Evolutionary conservation across 805 yeast species (phyloP), one percentile per base, ranked within the genome.

Genomic region (Candida tibetensis): DNA sequence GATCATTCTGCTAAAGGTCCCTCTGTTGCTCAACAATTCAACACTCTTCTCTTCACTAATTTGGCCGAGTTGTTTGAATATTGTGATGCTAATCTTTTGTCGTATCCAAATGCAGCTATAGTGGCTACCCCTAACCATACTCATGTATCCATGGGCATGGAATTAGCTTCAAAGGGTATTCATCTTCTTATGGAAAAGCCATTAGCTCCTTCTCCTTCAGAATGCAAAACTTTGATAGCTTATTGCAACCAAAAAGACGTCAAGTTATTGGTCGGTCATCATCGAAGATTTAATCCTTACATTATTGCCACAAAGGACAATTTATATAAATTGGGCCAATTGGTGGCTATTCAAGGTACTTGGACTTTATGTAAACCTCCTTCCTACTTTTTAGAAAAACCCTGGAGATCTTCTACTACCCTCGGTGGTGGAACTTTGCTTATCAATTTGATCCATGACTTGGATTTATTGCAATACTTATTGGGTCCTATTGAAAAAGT

Each of bases 91-190:
- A 32, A 47, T 22, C 40, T 45, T 14, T 25, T 46, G 8, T 42
- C 34, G 17, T 45, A 52, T 18, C 69, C 71, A 1, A 60, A 61
- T 34, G 72, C 67, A 2, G 72, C 72, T 8, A 57, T 66, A 16
- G 53, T 66, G 8, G 62, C 66, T 34, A 66, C 72, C 5, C 72
- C 72, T 8, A 66, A 64, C 41, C 63, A 58, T 37, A 62, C 69
- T n/a, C 72, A 66, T 37, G 55, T 58, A 8, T 45, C 49, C 19
- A 41, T 66, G 21, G 57, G 62, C 4, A 46, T 58, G 2, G 55
- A 57, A 21, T 55, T 66, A 39, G 69, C 67, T 3, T 41, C 54
- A 5, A 44, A 50, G 33, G 66, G 67, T 1, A 56, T 66, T 26
- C 57, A 66, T 40, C 41, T 66, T 25, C 49, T 66, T 37, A 57